Evolutionary conservation across 768 basidiomycete genomes (phyloP), one percentile per base, ranked within the genome.

Genomic region (Lentinula boryana): DNA sequence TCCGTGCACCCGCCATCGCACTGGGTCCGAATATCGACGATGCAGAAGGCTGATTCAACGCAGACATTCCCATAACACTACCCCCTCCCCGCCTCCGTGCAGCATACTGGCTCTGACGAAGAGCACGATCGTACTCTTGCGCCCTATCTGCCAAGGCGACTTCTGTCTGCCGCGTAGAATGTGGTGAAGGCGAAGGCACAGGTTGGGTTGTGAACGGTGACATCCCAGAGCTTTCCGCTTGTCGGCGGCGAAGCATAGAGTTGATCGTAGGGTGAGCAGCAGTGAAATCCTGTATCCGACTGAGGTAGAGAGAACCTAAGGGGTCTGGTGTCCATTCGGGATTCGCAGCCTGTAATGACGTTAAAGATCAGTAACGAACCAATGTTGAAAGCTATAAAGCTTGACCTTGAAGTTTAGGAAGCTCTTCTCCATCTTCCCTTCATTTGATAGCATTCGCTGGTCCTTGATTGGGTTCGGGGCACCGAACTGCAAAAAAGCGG

Each of bases 361-460:
- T 38, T 5, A 32, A 53, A 18, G 21, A 16, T 15, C 43, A 5
- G 23, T 33, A 44, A 23, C 56, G 57, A 13, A 54, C 15, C 27
- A 35, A 16, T 33, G n/a, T 1, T 54, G 16, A 33, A 53, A 46
- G 7, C n/a, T 27, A 16, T 18, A 51, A 23, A 5, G 8, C 5
- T 33, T 21, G 46, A 85, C 87, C 76, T 95, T 96, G 80, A 97
- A 97, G 69, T 91, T 93, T 35, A 96, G 77, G 76, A 97, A 92
- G 71, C 90, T 93, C 77, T 98, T 97, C 79, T 99, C 97, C 95
- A 99, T 98, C 81, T 99, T 99, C 38, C 93, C 93, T 65, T 96
- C 90, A 63, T 91, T 91, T 4, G 91, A 92, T 67, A 90, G 79
- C 80, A 90, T 87, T 62, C 84, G 84, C 66, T 86, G 85, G 64